These are phyloP conservation scores for Amanita pseudoporphyria DNA, from an alignment of 768 basidiomycete genomes.

Conservation along the genomic window DNA sequence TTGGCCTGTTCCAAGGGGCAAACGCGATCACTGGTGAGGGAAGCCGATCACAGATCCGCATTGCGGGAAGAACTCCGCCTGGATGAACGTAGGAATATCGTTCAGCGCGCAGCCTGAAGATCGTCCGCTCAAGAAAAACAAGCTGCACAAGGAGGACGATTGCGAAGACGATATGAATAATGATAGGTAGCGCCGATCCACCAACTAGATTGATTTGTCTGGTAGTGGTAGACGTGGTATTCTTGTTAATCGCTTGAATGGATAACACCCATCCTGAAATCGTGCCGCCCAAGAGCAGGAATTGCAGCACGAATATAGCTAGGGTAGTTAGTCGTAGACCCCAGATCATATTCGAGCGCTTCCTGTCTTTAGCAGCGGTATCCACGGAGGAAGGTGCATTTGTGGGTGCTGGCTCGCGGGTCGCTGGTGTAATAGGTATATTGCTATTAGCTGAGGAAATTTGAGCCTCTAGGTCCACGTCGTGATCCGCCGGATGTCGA, in stretches of 20 bases:
- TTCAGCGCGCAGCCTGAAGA: conserved; percentile 59
- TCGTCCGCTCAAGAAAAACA: conserved; percentile 52
- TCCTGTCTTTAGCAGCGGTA: conserved; percentile 12
- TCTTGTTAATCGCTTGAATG: conserved; percentile 9
- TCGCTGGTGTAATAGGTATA: conserved; percentile 12
- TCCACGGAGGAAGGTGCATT: conserved; percentile 7
- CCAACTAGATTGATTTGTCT: conserved; percentile 14
- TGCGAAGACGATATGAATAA: conserved; percentile 55
- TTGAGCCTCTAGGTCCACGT: conserved; percentile 10
- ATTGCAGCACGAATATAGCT: conserved; percentile 30
- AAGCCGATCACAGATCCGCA: conserved; percentile 17
- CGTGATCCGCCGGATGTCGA: conserved; percentile 43
- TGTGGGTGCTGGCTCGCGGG: conserved; percentile 5
- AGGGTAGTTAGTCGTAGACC: conserved; percentile 41
- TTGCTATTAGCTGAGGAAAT: conserved; percentile 9
- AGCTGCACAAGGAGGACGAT: conserved; percentile 41
- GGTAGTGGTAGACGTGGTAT: not conserved
- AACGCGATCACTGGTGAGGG: conserved; percentile 26
- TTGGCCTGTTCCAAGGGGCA: conserved; percentile 65
- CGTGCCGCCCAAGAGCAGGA: conserved; percentile 33
- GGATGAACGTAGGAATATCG: conserved; percentile 50
- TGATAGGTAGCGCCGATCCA: conserved; percentile 30
- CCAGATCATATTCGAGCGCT: conserved; percentile 19
- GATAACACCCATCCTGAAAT: conserved; percentile 48
- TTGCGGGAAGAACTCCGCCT: conserved; percentile 43